A percentile compares a stretch with the other conserved stretches of the same genome.
Evolutionary conservation across 495 filamentous ascomycete species (phyloP).

Genomic region (Tuber umbilicatum): DNA sequence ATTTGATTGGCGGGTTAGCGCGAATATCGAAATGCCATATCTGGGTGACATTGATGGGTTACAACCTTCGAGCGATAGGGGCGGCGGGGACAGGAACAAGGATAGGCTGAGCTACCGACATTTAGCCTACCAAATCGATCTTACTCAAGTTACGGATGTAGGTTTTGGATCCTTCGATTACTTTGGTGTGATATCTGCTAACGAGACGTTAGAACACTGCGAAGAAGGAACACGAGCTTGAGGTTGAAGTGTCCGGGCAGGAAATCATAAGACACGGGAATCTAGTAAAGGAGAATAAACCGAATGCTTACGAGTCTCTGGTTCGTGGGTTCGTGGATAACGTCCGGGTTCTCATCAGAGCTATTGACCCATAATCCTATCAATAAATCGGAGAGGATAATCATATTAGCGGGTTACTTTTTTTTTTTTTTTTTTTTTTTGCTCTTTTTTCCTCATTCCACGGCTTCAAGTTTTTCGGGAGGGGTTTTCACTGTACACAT

Average conservation of each 20-base stretch:
- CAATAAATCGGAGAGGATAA: not conserved
- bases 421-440: not conserved
- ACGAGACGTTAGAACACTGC: conserved; percentile 44
- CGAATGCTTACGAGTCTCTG: conserved; percentile 64
- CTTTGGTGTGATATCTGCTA: not conserved
- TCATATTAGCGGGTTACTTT: not conserved
- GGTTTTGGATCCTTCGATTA: conserved; percentile 38
- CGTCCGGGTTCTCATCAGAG: conserved; percentile 53
- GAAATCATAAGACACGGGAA: conserved; percentile 64
- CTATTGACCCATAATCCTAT: conserved; percentile 10
- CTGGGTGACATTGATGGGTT: conserved; percentile 59
- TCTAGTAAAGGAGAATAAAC: conserved; percentile 52
- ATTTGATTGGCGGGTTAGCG: conserved; percentile 80
- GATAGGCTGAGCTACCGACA: conserved; percentile 86
- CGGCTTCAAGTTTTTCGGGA: not conserved
- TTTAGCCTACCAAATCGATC: conserved; percentile 73
- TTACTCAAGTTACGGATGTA: conserved; percentile 78
- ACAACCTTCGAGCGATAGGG: conserved; percentile 40
- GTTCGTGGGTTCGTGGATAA: conserved; percentile 82
- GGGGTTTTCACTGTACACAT: not conserved
- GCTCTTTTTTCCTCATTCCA: not conserved
- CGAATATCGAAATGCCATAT: conserved; percentile 85
- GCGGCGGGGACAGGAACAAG: conserved; percentile 59
- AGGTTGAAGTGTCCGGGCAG: conserved; percentile 68
- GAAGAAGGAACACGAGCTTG: conserved; percentile 78